Conservation (phyloP, 1,284 basidiomycete genomes). For the Ganoderma meredithae region DNA sequence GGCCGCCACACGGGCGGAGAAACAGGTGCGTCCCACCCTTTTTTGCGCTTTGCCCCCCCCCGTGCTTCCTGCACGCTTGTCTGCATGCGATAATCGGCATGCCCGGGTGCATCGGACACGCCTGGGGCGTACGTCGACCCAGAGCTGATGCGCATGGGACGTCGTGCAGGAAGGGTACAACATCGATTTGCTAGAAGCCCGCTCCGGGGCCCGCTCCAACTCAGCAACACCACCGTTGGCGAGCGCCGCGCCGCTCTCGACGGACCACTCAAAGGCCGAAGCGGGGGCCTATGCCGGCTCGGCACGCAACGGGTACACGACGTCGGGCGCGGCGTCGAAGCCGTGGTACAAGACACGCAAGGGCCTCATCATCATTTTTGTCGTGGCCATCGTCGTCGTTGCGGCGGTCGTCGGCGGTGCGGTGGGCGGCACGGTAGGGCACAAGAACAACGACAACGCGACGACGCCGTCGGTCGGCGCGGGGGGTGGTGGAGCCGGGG, state of each 20-base stretch:
- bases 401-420: constrained; percentile 67
- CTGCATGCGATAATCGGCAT: not conserved
- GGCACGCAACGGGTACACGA: constrained; percentile 23
- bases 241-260: constrained; percentile 28
- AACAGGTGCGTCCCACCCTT: constrained; percentile 42
- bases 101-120: not conserved
- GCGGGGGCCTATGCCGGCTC: constrained; percentile 30
- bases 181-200: constrained; percentile 51
- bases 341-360: constrained; percentile 47
- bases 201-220: constrained; percentile 24
- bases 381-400: constrained; percentile 51
- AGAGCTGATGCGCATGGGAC: not conserved
- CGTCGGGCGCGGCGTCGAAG: constrained; percentile 12
- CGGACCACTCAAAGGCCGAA: constrained; percentile 35
- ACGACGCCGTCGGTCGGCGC: not conserved
- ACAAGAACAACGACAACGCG: constrained; percentile 6
- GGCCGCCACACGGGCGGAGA: constrained; percentile 44
- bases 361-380: constrained; percentile 47
- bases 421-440: constrained; percentile 50
- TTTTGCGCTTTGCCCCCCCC: not conserved
- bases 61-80: not conserved
- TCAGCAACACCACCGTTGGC: constrained; percentile 30
- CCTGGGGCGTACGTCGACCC: not conserved
- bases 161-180: constrained; percentile 58
- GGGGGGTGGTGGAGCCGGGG: not conserved